A percentile compares a stretch with the other conserved stretches of the same genome.
These are phyloP conservation scores for Plasmodium falciparum DNA, from an alignment of 169 alveolate species.

Conservation along the genomic window DNA sequence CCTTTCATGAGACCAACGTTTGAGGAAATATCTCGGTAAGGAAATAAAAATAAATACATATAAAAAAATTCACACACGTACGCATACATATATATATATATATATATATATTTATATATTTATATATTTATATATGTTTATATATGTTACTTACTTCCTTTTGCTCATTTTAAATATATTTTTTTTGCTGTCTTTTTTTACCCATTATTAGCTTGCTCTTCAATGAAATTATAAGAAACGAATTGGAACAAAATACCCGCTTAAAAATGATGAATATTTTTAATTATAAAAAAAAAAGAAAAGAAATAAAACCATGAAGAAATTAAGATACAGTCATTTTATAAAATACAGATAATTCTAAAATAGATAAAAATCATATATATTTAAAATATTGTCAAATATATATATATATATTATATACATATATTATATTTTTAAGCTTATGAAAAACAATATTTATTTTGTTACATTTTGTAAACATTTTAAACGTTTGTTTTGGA, in stretches of 20 bases:
- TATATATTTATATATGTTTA: neutral
- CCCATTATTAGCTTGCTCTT: slow-evolving; percentile 10
- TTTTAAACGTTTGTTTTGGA: too few relatives aligned
- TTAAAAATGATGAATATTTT: neutral
- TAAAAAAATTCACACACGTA: neutral
- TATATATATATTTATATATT: too few relatives aligned
- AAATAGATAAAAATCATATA: too few relatives aligned
- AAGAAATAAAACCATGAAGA: too few relatives aligned
- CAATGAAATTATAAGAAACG: slow-evolving; percentile 47
- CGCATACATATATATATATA: neutral
- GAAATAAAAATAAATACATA: neutral
- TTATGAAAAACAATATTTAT: too few relatives aligned
- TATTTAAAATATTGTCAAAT: too few relatives aligned
- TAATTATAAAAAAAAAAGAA: neutral
- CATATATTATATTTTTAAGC: too few relatives aligned
- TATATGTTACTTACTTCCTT: neutral
- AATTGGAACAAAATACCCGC: slow-evolving; percentile 16
- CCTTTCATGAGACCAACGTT: slow-evolving; percentile 71
- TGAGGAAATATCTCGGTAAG: slow-evolving; percentile 19
- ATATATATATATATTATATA: too few relatives aligned
- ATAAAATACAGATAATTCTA: too few relatives aligned
- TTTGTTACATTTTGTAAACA: too few relatives aligned
- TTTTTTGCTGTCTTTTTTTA: neutral
- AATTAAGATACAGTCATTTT: too few relatives aligned
- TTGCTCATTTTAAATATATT: neutral